Base-by-base conservation (phyloP, 2,329 filamentous ascomycete genomes). In the Pseudogymnoascus pannorum region DNA sequence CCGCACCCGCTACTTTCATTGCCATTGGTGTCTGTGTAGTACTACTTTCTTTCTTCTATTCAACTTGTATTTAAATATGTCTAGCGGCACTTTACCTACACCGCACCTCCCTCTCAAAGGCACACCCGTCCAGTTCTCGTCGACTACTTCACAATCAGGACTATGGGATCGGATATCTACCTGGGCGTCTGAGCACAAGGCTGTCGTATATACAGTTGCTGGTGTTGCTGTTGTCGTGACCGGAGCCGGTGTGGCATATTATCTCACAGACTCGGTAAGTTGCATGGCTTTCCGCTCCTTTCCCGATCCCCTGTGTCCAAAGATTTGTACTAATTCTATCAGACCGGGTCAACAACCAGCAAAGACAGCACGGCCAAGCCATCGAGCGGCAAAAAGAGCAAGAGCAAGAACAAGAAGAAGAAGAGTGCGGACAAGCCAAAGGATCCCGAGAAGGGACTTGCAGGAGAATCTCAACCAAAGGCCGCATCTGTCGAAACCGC, bases 171-270 rank as follows among this genome's bases (percentile, higher is more conserved):
- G 92, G 71, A 80, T 97, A 76, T 88, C 92, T 67, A 87, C 81
- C 72, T 99, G 94, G 93, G 92, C 89, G 12, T 90, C 92, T 2
- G 93, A 97, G 74, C 92, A 99, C 79, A 97, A 97, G 80, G 89
- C 91, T 57, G 83, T 93, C 60, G 92, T 96, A 65, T 99, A 97
- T 77, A 97, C 94, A 68, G 91, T 97, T 76, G 94, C 93, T 61
- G 94, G 94, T 71, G 89, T 96, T 63, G 93, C 93, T 60, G 84
- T 96, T 57, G 91, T 97, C 44, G 89, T 96, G 61, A 94, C 91
- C 12, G 91, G 90, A 64, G 93, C 92, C 33, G 93, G 94, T 68
- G 90, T 91, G 44, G 88, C 96, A 72, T 99, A 97, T 80, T 97
- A 97, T 76, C 80, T 96, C 68, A 88, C 70, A 44, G 80, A 82